Evolutionary conservation across 2,329 filamentous ascomycete species (phyloP).

Genomic region (Tolypocladium endophyticum): DNA sequence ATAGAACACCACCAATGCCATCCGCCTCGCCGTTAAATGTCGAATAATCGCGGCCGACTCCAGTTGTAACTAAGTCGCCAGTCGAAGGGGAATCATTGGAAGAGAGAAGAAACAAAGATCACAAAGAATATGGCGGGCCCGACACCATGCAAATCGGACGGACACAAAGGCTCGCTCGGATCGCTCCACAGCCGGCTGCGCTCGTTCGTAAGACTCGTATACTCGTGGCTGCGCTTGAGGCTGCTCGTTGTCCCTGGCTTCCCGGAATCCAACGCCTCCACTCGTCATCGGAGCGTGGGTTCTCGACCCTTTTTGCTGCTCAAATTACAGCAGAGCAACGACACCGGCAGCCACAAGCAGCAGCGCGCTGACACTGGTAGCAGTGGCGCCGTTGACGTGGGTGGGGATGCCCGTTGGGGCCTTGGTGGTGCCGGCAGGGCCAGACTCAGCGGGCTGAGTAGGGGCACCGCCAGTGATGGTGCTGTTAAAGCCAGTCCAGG

Average conservation of each 20-base stretch:
- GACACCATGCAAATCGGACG: slow-evolving; percentile 9
- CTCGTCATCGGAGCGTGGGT: slow-evolving; percentile 10
- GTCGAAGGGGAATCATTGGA: slow-evolving; percentile 11
- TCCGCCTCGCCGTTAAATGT: slow-evolving; percentile 7
- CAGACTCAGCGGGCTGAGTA: slow-evolving; percentile 11
- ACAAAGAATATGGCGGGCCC: slow-evolving; percentile 5
- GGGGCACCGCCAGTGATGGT: slow-evolving; percentile 16
- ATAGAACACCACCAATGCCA: slow-evolving; percentile 4
- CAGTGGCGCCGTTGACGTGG: slow-evolving; percentile 16
- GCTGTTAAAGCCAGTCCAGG: slow-evolving; percentile 20
- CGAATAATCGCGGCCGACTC: slow-evolving; percentile 6
- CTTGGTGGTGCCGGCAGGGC: slow-evolving; percentile 5
- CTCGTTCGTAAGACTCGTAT: slow-evolving; percentile 20
- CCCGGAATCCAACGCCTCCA: slow-evolving; percentile 11
- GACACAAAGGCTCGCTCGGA: slow-evolving; percentile 4
- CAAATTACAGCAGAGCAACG: slow-evolving; percentile 22
- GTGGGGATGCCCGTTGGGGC: slow-evolving; percentile 10
- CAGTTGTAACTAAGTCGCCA: slow-evolving; percentile 3
- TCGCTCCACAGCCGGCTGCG: neutral
- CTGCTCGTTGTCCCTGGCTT: slow-evolving; percentile 5
- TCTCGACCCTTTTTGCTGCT: neutral
- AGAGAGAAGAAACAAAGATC: neutral
- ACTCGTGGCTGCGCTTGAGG: slow-evolving; percentile 19
- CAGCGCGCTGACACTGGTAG: slow-evolving; percentile 23
- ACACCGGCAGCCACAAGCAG: slow-evolving; percentile 24